These are phyloP conservation scores for Arthroderma sp. DNA, from an alignment of 2,329 filamentous ascomycete species.

Conservation along the genomic window DNA sequence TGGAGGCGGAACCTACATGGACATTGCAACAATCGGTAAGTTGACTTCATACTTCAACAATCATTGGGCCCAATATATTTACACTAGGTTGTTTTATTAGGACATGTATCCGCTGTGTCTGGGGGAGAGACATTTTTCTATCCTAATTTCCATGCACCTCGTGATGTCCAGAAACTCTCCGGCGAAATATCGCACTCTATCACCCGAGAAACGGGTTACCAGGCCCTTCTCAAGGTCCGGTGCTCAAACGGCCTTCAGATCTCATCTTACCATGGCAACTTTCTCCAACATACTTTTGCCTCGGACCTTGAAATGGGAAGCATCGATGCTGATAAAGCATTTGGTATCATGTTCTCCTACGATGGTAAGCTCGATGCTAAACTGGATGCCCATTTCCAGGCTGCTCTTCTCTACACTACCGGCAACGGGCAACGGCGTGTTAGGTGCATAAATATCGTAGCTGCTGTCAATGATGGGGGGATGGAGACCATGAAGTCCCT, in stretches of 20 bases:
- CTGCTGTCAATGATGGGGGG: slow-evolving; percentile 75
- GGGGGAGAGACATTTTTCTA: slow-evolving; percentile 95
- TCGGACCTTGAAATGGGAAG: slow-evolving; percentile 89
- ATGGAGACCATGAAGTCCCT: slow-evolving; percentile 81
- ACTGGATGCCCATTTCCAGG: slow-evolving; percentile 94
- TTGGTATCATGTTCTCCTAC: slow-evolving; percentile 84
- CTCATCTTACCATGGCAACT: slow-evolving; percentile 88
- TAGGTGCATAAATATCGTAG: slow-evolving; percentile 84
- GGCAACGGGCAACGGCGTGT: slow-evolving; percentile 80
- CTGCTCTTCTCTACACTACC: slow-evolving; percentile 86
- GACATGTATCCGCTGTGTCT: slow-evolving; percentile 75
- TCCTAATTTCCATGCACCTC: slow-evolving; percentile 81
- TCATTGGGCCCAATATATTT: slow-evolving; percentile 14
- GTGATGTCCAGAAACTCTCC: slow-evolving; percentile 72
- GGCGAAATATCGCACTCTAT: slow-evolving; percentile 78
- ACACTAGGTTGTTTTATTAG: slow-evolving; percentile 29
- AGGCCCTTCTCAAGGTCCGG: slow-evolving; percentile 94
- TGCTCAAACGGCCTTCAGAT: slow-evolving; percentile 95
- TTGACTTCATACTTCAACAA: slow-evolving; percentile 10
- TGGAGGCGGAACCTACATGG: slow-evolving; percentile 78
- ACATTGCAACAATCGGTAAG: slow-evolving; percentile 79
- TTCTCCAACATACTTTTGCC: slow-evolving; percentile 87
- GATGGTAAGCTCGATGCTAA: slow-evolving; percentile 97
- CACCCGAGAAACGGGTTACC: slow-evolving; percentile 82
- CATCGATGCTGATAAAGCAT: slow-evolving; percentile 84